Base-by-base conservation (phyloP, 2,329 filamentous ascomycete genomes). In the Thelonectria discophora region DNA sequence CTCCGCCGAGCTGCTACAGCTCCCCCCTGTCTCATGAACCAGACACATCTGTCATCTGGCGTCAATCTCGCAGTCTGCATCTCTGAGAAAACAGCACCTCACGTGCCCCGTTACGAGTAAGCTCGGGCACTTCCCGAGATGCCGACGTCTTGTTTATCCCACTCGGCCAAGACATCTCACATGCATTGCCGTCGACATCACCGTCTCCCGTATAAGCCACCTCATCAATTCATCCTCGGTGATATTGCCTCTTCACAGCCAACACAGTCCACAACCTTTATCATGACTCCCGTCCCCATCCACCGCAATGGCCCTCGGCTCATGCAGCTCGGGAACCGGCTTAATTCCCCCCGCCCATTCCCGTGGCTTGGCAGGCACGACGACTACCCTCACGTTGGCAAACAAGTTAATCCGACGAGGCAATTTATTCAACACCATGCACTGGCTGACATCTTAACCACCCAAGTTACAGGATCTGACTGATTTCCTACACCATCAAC, bases 401-500 rank as follows among this genome's bases (percentile, higher is more conserved):
- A 10, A 30, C 27, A 30, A 30, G 27, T 8, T 2, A 8, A 30
- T 30, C 4, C 27, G 27, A 5, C 27, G 27, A 30, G 27, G 27
- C 27, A 30, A 30, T 30, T 30, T 30, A 30, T 30, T 30, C 5
- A 30, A 2, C 4, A 9, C 5, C 27, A 30, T 8, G 27, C 27
- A 9, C 27, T 30, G 27, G 27, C 27, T 30, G 27, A 30, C 5
- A 30, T 30, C 27, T 30, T 30, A 8, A 10, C 27, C 27, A 30
- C 27, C 5, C 5, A 30, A 30, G 27, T 30, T 30, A 30, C 27
- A 30, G 27, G 27, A 30, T 30, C 27, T 34, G 45, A 39, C 56
- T 52, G 43, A 48, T 50, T 64, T 52, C 50, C 47, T 68, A 71
- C 39, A 60, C 61, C 42, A 60, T 47, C 58, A 85, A 74, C 58